phyloP scores from a whole-genome alignment of 208 protist species.

The Leptomonas seymouri region DNA sequence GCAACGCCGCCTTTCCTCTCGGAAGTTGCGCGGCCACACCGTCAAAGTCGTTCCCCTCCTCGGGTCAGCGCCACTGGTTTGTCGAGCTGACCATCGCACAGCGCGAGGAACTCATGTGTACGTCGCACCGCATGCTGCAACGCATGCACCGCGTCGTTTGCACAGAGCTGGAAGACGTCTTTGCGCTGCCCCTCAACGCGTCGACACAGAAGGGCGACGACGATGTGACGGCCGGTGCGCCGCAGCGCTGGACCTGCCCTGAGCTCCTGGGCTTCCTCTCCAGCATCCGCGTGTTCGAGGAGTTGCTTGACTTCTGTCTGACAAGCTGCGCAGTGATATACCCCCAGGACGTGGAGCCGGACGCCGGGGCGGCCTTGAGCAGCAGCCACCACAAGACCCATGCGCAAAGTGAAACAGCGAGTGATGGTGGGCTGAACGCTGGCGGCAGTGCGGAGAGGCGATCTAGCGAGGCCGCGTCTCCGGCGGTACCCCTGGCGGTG shows the following conservation, averaged over 20 bases:
- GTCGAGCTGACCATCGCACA: constrained; percentile 17
- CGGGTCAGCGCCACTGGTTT: constrained; percentile 17
- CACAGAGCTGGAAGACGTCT: constrained; percentile 12
- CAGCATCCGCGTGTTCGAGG: constrained; percentile 44
- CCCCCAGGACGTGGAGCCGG: constrained; percentile 22
- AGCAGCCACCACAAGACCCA: constrained; percentile 4
- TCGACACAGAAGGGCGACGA: not conserved
- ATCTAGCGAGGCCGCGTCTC: not conserved
- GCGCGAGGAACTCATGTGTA: constrained; percentile 21
- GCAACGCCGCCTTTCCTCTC: constrained; percentile 1
- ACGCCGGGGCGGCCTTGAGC: constrained; percentile 16
- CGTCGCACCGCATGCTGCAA: constrained; percentile 15
- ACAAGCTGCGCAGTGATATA: constrained; percentile 46
- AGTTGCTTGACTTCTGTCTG: constrained; percentile 54
- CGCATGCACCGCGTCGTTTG: constrained; percentile 14
- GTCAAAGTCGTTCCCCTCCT: not conserved
- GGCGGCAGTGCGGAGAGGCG: too few species aligned
- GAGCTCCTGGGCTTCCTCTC: constrained; percentile 44
- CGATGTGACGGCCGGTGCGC: constrained; percentile 7
- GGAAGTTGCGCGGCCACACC: not conserved
- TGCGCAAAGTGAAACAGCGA: too few species aligned
- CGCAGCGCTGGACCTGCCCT: constrained; percentile 34
- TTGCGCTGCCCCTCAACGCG: not conserved
- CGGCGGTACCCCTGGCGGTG: constrained; percentile 16
- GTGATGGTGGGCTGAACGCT: too few species aligned